Base-by-base conservation (phyloP, 2,329 filamentous ascomycete species). In the Pseudocercospora fuligena region DNA sequence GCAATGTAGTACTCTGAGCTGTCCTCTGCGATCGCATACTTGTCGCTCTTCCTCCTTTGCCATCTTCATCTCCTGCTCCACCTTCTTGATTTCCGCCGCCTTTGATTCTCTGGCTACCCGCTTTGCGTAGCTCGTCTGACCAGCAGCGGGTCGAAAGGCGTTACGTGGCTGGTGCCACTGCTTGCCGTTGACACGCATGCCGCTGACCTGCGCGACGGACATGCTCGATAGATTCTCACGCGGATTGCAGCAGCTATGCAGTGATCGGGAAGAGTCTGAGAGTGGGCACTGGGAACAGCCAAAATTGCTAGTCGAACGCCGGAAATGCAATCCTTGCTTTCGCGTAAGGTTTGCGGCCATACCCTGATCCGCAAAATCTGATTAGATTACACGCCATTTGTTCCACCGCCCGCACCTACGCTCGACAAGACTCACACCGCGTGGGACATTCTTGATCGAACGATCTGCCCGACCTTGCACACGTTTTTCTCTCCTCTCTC, bases 11-110 rank as follows among this genome's bases (percentile, higher is more conserved):
- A 2, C 12, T 19, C 27, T 6, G 29, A 5, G 47, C 21, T 1
- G 3, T 23, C 21, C 23, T 12, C 6, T 40, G 19, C 12, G 5
- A 31, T 19, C 21, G 66, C 86, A 69, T 80, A 95, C 93, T 85
- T 94, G 85, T 81, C 93, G 87, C 80, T 91, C 90, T n/a, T 90
- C 88, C 78, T 97, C 93, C 82, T 97, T 97, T 82, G 97, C 95
- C 0, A 93, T 92, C 83, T 94, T 96, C 88, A 99, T 89, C 80
- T 97, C 93, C 81, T 92, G 94, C 82, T 98, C 95, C 76, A 93
- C 93, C 40, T 93, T 92, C 83, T 97, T 98, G 74, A 92, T 87
- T n/a, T 92, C 88, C 12, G 88, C 86, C 73, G 89, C 86, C 7
- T 89, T 86, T 69, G 89, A 87, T 60, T 93, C 88, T 68, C 89